A percentile compares a stretch with the other conserved stretches of the same genome.
These are phyloP conservation scores for Cryomyces minteri DNA, from an alignment of 495 filamentous ascomycete genomes.

Conservation along the genomic window DNA sequence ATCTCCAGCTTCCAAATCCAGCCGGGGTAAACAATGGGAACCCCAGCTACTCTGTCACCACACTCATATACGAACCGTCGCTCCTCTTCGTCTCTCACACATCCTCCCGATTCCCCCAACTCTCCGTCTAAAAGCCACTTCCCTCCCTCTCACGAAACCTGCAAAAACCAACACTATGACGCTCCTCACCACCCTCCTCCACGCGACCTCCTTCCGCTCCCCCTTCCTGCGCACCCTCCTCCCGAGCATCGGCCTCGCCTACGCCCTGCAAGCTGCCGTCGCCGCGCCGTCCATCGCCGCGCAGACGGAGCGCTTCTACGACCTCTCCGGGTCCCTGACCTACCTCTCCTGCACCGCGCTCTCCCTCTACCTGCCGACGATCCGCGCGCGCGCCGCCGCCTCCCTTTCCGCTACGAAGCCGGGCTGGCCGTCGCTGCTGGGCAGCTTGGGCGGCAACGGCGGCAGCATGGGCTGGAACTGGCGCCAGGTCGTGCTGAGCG, in stretches of 20 bases:
- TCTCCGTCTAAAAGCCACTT: no score
- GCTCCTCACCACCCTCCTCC: conserved; percentile 30
- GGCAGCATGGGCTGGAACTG: conserved; percentile 28
- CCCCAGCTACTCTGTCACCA: no score
- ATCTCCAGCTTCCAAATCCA: no score
- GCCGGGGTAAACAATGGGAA: no score
- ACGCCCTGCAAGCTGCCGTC: conserved; percentile 32
- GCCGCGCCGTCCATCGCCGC: conserved; percentile 38
- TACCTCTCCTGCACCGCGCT: conserved; percentile 37
- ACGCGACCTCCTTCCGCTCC: conserved; percentile 34
- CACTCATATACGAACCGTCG: no score
- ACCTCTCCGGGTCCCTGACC: conserved; percentile 42
- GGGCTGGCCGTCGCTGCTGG: conserved; percentile 28
- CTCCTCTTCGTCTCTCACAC: no score
- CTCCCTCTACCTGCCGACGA: conserved; percentile 36
- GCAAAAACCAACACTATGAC: not conserved
- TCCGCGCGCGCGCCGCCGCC: conserved; percentile 29
- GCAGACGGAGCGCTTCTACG: conserved; percentile 44
- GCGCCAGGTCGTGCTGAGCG: conserved; percentile 40
- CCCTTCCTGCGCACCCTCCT: conserved; percentile 41
- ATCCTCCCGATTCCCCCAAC: no score
- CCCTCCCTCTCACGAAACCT: no score
- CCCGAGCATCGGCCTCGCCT: conserved; percentile 36
- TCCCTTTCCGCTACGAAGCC: conserved; percentile 16
- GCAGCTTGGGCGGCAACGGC: conserved; percentile 17